These are phyloP conservation scores for Papiliotrema flavescens DNA, from an alignment of 1,284 basidiomycete genomes.

Conservation along the genomic window DNA sequence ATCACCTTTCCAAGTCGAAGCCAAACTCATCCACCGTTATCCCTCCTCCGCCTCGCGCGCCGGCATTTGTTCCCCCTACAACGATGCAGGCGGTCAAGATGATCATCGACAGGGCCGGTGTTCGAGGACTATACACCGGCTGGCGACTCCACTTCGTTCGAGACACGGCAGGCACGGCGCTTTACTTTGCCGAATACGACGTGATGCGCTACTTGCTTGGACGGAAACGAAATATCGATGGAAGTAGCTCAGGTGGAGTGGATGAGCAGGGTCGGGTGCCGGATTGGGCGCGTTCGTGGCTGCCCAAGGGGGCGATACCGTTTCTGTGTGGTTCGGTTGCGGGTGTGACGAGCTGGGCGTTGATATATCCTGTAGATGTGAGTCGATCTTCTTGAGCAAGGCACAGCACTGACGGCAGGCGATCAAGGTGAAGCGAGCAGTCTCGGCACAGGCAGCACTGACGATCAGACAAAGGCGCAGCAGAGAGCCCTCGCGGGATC, in stretches of 20 bases:
- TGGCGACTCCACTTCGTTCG: conserved; percentile 45
- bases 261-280: conserved; percentile 41
- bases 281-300: conserved; percentile 41
- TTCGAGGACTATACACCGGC: conserved; percentile 41
- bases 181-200: conserved; percentile 50
- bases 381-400: conserved; percentile 12
- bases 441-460: background rate
- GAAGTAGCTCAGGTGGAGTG: conserved; percentile 12
- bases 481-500: conserved; percentile 44
- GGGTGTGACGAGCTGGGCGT: conserved; percentile 48
- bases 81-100: conserved; percentile 41
- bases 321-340: conserved; percentile 47
- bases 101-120: conserved; percentile 34
- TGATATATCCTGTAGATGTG: conserved; percentile 50
- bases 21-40: background rate
- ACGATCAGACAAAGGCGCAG: conserved; percentile 45
- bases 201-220: conserved; percentile 45
- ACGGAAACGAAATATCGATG: conserved; percentile 12
- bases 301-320: conserved; percentile 40
- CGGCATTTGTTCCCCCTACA: conserved; percentile 31
- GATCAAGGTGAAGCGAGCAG: conserved; percentile 32
- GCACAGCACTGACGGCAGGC: conserved; percentile 27
- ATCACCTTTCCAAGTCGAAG: background rate
- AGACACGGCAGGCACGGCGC: conserved; percentile 46
- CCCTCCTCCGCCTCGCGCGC: conserved; percentile 1